phyloP scores from a whole-genome alignment of 768 basidiomycete species.

The Leccinellum rugosiceps region DNA sequence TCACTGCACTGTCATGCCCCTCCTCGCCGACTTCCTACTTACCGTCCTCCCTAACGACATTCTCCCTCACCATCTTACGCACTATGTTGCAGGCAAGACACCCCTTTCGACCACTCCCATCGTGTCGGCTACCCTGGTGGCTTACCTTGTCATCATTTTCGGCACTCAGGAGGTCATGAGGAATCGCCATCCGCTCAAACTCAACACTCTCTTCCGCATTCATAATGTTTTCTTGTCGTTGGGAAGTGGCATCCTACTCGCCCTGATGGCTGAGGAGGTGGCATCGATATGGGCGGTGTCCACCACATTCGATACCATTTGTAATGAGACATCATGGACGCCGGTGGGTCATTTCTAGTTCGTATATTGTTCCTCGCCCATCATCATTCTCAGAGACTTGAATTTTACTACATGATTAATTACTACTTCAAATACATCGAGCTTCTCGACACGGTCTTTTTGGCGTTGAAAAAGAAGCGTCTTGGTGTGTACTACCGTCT shows the following conservation, averaged over 20 bases:
- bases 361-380: background rate
- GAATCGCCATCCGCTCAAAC: conserved; percentile 65
- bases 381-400: conserved; percentile 58
- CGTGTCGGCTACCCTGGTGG: conserved; percentile 65
- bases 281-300: conserved; percentile 71
- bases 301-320: conserved; percentile 75
- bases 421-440: conserved; percentile 99
- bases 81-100: conserved; percentile 54
- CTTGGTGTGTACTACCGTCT: conserved; percentile 56
- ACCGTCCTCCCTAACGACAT: conserved; percentile 50
- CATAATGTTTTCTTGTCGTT: conserved; percentile 88
- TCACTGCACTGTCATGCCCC: conserved; percentile 47
- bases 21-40: conserved; percentile 71
- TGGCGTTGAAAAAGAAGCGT: conserved; percentile 97
- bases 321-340: conserved; percentile 78
- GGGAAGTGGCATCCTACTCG: conserved; percentile 81
- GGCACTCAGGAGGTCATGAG: conserved; percentile 82
- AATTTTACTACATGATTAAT: conserved; percentile 98
- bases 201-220: conserved; percentile 79
- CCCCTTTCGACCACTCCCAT: conserved; percentile 60
- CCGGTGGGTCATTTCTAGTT: conserved; percentile 51
- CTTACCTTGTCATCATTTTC: conserved; percentile 89
- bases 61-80: conserved; percentile 34
- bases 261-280: conserved; percentile 91
- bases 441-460: conserved; percentile 94